These are phyloP conservation scores for Nidula microcarpa DNA, from an alignment of 768 basidiomycete genomes.

Conservation along the genomic window DNA sequence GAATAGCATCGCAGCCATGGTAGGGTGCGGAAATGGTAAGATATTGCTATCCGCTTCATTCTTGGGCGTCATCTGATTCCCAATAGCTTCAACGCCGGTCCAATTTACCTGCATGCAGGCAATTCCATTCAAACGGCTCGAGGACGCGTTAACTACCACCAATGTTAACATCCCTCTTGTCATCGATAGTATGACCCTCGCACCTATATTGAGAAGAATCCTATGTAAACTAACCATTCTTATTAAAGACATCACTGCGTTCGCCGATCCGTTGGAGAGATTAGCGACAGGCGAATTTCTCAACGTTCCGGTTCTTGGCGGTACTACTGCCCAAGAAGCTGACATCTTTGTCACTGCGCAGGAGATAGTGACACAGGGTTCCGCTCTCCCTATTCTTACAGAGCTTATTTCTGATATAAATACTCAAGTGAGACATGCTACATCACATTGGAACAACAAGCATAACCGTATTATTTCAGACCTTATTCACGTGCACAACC, in stretches of 20 bases:
- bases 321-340: conserved; percentile 27
- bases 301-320: conserved; percentile 22
- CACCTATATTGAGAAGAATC: too few species aligned
- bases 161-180: conserved; percentile 22
- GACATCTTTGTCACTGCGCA: conserved; percentile 27
- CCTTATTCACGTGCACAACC: conserved; percentile 23
- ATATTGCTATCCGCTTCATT: not conserved
- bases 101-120: conserved; percentile 34
- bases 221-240: too few species aligned
- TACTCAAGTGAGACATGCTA: conserved; percentile 19
- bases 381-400: conserved; percentile 22
- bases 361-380: conserved; percentile 19
- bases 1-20: conserved; percentile 22
- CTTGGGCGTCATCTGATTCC: conserved; percentile 1
- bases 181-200: conserved; percentile 20
- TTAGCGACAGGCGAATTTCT: conserved; percentile 23
- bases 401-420: conserved; percentile 21
- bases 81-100: conserved; percentile 15
- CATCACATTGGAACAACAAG: too few species aligned
- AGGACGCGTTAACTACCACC: conserved; percentile 25
- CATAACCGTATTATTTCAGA: too few species aligned
- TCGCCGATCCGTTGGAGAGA: conserved; percentile 21
- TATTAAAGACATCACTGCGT: conserved; percentile 24
- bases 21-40: conserved; percentile 29
- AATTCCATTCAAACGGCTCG: conserved; percentile 22